Base-by-base conservation (phyloP, 768 basidiomycete species). In the Phaeotremella fagi region DNA sequence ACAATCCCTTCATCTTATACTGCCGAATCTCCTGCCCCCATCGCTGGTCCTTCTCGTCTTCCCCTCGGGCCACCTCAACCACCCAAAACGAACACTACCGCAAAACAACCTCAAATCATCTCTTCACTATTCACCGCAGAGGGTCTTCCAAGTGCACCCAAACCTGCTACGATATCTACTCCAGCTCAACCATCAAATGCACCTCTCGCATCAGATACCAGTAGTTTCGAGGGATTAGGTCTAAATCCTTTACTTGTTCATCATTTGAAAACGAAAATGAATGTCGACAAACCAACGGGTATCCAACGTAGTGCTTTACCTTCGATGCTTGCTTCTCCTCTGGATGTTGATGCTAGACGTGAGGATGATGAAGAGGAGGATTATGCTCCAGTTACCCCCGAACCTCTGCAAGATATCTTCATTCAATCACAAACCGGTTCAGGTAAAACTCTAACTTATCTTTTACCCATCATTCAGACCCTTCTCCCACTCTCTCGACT, bases 371-470 rank as follows among this genome's bases (percentile, higher is more conserved):
- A n/a, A n/a, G n/a, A n/a, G n/a, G 58, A 54, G 25, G 28, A 50
- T 20, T 20, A 25, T 23, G 43, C 45, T 18, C 36, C 75, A 24
- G 77, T 72, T 57, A 75, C 75, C 55, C 24, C 41, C 12, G 50
- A 24, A 76, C 77, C 45, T 2, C 48, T 65, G 3, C 79, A 86
- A 54, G 90, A 94, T 74, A 82, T 87, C 14, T 92, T 95, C 74
- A 88, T 97, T 51, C 92, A 95, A 74, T 88, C 90, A 12, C 91
- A 97, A 72, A 97, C 94, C 7, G 94, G 94, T 50, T 97, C 92
- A 0, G 94, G 94, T 68, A 98, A 97, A 76, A 97, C 92, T 0
- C 77, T 97, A 22, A 82, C 91, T 2, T 98, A 88, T 77, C 82
- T 98, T 22, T 82, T 98, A 11, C 94, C 94, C 24, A 90, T 98